Base-by-base conservation (phyloP, 2,329 filamentous ascomycete species). In the Stemphylium lycopersici region DNA sequence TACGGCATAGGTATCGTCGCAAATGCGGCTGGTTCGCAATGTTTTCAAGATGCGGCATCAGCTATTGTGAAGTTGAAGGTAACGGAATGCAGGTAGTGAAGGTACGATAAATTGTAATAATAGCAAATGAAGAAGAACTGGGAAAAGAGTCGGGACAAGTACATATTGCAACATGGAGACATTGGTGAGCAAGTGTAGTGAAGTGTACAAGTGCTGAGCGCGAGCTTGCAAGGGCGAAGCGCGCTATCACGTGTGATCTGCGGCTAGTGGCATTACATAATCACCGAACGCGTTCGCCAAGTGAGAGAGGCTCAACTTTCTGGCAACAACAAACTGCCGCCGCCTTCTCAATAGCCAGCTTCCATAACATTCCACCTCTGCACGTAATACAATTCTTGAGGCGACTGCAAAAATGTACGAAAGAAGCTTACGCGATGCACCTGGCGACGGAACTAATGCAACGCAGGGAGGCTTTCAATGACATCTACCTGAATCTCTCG, bases 401-500 rank as follows among this genome's bases (percentile, higher is more conserved):
- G 32, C 42, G 42, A 43, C 32, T 16, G 48, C 42, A 34, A 47
- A 47, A 18, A 55, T 55, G 52, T 55, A 43, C 52, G 38, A 22
- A 41, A 11, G 2, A 1, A 15, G 24, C 15, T 20, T 33, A 16
- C 24, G 10, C 18, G 12, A 32, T 15, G 22, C 12, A 16, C 16
- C 2, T 22, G 31, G 11, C 26, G 10, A 16, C 37, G 7, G 26
- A 34, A 20, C 48, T 55, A 34, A 55, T 42, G 22, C 31, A n/a
- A 24, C 38, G 10, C 37, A 87, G 84, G 84, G 95, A 99, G 86
- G 95, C 89, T 73, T 99, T 99, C 79, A 93, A 98, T 74, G 92
- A 91, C 78, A 96, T 98, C 79, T 93, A 95, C 78, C 87, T 99
- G 68, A 93, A 99, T 76, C 85, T 99, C 56, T 97, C 93, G 68